A percentile compares a stretch with the other conserved stretches of the same genome.
These are phyloP conservation scores for Prunus davidiana DNA, from an alignment of 306 rosid species.

Conservation along the genomic window DNA sequence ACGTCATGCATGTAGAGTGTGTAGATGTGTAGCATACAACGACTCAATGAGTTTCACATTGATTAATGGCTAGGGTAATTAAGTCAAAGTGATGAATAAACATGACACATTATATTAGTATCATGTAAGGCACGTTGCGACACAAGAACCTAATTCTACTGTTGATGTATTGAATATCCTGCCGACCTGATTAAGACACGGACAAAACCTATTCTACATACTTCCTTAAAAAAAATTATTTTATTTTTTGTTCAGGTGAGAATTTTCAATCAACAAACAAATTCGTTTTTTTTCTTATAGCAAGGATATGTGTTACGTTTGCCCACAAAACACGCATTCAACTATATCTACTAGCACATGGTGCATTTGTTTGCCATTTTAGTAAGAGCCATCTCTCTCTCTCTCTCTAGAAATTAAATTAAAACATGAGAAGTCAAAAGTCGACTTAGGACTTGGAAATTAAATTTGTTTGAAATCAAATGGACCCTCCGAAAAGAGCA, in stretches of 20 bases:
- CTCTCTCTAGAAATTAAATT: neutral
- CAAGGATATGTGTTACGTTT: neutral
- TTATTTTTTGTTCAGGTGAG: neutral
- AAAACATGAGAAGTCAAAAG: neutral
- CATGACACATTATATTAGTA: neutral
- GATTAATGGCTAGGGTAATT: no score
- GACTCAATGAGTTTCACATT: no score
- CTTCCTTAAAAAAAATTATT: no score
- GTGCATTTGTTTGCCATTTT: neutral
- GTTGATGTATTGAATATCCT: neutral
- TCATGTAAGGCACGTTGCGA: neutral
- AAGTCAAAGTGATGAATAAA: neutral
- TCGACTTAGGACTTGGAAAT: neutral
- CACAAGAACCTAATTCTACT: neutral
- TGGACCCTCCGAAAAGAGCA: neutral
- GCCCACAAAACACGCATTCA: constrained; percentile 11
- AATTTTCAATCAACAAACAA: neutral
- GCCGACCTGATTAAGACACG: no score
- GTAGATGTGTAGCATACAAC: no score
- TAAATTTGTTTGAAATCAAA: neutral
- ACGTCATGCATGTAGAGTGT: no score
- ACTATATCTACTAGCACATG: neutral
- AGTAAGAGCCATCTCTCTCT: neutral
- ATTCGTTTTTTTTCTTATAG: neutral
- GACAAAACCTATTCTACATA: no score